These are phyloP conservation scores for Arachis stenosperma DNA, from an alignment of 306 rosid genomes.

Conservation along the genomic window DNA sequence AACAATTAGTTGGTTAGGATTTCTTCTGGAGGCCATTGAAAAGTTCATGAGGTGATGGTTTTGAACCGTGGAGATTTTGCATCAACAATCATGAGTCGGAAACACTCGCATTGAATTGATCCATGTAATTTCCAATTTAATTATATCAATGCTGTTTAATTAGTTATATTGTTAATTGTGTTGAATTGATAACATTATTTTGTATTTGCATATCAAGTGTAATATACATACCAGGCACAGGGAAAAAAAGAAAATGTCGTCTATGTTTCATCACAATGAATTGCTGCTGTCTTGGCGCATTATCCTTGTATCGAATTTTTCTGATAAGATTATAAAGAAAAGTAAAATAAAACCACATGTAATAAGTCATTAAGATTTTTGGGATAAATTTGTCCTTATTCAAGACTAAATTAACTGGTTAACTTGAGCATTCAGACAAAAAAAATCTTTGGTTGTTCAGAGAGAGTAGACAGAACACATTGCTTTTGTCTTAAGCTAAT, in stretches of 20 bases:
- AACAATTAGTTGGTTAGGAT: slow-evolving; percentile 29
- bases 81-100: slow-evolving; percentile 5
- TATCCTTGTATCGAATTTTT: too few relatives aligned
- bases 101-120: neutral
- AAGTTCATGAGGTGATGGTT: slow-evolving; percentile 13
- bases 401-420: too few relatives aligned
- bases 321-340: too few relatives aligned
- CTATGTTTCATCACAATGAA: neutral
- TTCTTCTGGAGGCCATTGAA: slow-evolving; percentile 19
- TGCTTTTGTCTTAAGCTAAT: too few relatives aligned
- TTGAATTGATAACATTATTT: neutral
- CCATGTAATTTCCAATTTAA: neutral
- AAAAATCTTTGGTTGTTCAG: too few relatives aligned
- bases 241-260: neutral
- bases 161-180: neutral
- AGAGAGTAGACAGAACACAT: too few relatives aligned
- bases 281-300: too few relatives aligned
- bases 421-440: too few relatives aligned
- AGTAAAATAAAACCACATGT: too few relatives aligned
- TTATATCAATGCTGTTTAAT: slow-evolving; percentile 4
- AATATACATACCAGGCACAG: neutral
- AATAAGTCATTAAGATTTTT: too few relatives aligned
- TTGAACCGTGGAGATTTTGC: slow-evolving; percentile 22
- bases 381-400: too few relatives aligned
- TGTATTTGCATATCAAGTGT: neutral